Evolutionary conservation across 257 asterid species (phyloP).

Genomic region (Solanum piurae): DNA sequence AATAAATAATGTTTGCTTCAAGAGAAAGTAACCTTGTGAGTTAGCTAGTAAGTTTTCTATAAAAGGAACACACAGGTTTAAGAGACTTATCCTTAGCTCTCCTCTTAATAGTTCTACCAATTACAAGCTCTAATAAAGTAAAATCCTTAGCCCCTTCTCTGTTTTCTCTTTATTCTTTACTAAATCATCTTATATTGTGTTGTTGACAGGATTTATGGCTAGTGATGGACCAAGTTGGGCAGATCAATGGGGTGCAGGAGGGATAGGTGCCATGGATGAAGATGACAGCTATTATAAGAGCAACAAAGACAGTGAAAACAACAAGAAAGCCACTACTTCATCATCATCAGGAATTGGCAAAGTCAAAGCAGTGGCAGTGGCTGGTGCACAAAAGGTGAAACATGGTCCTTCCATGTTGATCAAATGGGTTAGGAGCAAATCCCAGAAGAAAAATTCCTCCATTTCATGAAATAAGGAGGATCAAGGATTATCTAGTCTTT

Average conservation of each 20-base stretch:
- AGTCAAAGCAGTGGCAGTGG: slow-evolving; percentile 50
- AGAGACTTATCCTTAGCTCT: slow-evolving; percentile 17
- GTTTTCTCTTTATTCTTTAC: background rate
- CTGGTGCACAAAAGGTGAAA: slow-evolving; percentile 59
- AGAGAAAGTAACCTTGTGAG: slow-evolving; percentile 32
- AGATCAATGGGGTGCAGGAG: slow-evolving; percentile 97
- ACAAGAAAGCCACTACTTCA: slow-evolving; percentile 4
- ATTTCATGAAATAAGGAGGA: slow-evolving; percentile 21
- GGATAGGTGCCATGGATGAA: slow-evolving; percentile 56
- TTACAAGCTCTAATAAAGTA: background rate
- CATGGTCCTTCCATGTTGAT: slow-evolving; percentile 43
- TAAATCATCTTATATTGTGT: background rate
- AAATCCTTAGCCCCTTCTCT: background rate
- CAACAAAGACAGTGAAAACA: slow-evolving; percentile 33
- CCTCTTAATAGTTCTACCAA: background rate
- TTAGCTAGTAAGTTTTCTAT: slow-evolving; percentile 31
- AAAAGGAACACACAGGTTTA: slow-evolving; percentile 18
- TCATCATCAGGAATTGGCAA: slow-evolving; percentile 43
- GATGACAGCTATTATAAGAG: slow-evolving; percentile 21
- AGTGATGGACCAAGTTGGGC: slow-evolving; percentile 82
- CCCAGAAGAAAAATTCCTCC: slow-evolving; percentile 39
- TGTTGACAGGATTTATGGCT: slow-evolving; percentile 31
- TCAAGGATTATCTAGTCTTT: background rate
- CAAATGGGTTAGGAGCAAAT: slow-evolving; percentile 67
- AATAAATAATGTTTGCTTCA: slow-evolving; percentile 31